A percentile compares a stretch with the other conserved stretches of the same genome.
These are phyloP conservation scores for Penstemon eatonii DNA, from an alignment of 257 asterid genomes.

Conservation along the genomic window DNA sequence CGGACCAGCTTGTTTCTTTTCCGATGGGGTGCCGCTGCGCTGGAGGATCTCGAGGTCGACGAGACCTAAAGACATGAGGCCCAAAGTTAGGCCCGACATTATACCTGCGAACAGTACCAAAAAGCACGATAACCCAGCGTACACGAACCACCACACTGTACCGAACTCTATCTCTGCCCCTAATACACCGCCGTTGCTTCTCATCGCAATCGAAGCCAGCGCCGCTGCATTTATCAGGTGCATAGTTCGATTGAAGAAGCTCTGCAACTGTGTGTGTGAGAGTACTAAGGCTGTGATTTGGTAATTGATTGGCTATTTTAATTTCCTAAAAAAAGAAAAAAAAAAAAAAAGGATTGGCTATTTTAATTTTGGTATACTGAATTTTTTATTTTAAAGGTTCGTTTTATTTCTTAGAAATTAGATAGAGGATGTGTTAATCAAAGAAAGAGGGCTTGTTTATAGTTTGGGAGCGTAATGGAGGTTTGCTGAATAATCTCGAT, in stretches of 20 bases:
- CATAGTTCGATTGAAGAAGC: slow-evolving; percentile 36
- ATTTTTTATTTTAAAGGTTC: background rate
- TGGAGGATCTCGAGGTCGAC: slow-evolving; percentile 95
- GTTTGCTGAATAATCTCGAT: too few species aligned
- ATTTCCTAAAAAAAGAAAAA: background rate
- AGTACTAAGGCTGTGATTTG: too few species aligned
- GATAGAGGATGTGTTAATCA: too few species aligned
- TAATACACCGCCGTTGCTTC: slow-evolving; percentile 32
- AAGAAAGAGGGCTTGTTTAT: too few species aligned
- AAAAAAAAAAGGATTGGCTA: too few species aligned
- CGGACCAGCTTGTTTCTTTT: slow-evolving; percentile 71
- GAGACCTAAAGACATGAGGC: slow-evolving; percentile 87
- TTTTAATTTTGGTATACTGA: background rate
- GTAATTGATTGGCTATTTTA: background rate
- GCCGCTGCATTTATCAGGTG: slow-evolving; percentile 56
- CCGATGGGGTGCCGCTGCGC: slow-evolving; percentile 79
- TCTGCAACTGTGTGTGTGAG: too few species aligned
- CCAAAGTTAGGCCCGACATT: slow-evolving; percentile 91
- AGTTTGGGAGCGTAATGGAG: too few species aligned
- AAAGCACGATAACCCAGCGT: slow-evolving; percentile 78
- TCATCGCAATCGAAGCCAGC: slow-evolving; percentile 45
- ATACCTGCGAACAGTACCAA: slow-evolving; percentile 86
- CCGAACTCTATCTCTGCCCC: slow-evolving; percentile 83
- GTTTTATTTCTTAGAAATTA: too few species aligned
- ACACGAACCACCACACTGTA: slow-evolving; percentile 65